A percentile compares a stretch with the other conserved stretches of the same genome.
Evolutionary conservation across 441 rosid species (phyloP).

Genomic region (Erysimum cheiri): DNA sequence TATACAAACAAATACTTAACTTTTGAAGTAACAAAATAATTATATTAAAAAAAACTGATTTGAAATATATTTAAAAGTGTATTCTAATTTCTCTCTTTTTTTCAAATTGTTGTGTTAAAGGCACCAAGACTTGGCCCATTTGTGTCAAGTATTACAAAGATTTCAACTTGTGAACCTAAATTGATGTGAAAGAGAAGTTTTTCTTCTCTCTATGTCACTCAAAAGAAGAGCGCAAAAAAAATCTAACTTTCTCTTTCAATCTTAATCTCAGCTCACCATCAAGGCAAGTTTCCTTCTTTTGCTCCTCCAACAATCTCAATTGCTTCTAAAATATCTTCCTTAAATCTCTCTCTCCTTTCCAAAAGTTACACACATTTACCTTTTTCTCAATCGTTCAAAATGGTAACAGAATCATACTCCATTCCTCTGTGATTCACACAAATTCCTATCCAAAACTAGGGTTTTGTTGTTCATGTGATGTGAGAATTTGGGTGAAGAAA

Average conservation of each 20-base stretch:
- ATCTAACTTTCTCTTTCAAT: slow-evolving; percentile 37
- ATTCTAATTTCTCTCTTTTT: slow-evolving; percentile 7
- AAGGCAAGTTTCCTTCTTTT: slow-evolving; percentile 43
- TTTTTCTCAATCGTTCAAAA: slow-evolving; percentile 15
- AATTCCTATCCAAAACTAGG: neutral
- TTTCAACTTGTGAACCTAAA: slow-evolving; percentile 46
- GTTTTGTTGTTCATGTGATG: slow-evolving; percentile 42
- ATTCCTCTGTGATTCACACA: slow-evolving; percentile 20
- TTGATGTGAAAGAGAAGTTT: slow-evolving; percentile 39
- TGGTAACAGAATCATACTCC: slow-evolving; percentile 25
- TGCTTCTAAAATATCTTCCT: slow-evolving; percentile 18
- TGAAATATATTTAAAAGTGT: neutral
- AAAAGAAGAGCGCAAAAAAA: slow-evolving; percentile 3
- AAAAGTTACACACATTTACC: slow-evolving; percentile 27
- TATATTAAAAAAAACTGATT: neutral
- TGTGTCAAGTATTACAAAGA: slow-evolving; percentile 42
- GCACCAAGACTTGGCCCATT: slow-evolving; percentile 30
- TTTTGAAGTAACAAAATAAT: neutral
- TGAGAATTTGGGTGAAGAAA: slow-evolving; percentile 49
- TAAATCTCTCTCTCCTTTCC: slow-evolving; percentile 19
- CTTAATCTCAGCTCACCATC: slow-evolving; percentile 34
- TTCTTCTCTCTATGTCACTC: slow-evolving; percentile 24
- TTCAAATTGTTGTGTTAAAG: slow-evolving; percentile 32
- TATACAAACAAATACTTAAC: slow-evolving; percentile 11
- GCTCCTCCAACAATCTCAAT: slow-evolving; percentile 30